A percentile compares a stretch with the other conserved stretches of the same genome.
Conservation (phyloP, 768 basidiomycete genomes). For the Collybiopsis luxurians region DNA sequence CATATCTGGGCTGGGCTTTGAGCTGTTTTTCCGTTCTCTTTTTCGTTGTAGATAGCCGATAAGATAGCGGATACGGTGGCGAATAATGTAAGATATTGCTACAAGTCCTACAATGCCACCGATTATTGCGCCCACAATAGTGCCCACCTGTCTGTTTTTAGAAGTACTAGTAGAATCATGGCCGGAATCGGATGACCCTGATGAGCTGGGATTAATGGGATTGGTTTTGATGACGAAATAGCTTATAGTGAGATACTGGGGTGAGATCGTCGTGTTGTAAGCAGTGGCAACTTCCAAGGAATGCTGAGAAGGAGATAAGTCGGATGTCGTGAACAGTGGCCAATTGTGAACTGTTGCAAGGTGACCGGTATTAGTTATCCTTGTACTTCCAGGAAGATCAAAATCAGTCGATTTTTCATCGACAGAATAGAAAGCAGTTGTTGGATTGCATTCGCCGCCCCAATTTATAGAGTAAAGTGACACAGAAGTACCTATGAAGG, state of each 20-base stretch:
- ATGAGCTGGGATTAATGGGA: constrained; percentile 1
- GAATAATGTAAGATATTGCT: background rate
- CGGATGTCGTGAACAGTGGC: constrained; percentile 1
- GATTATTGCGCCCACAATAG: background rate
- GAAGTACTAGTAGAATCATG: too few relatives aligned
- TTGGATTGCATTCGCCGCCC: background rate
- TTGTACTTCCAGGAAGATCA: constrained; percentile 4
- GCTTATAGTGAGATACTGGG: constrained; percentile 1
- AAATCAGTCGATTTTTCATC: constrained; percentile 2
- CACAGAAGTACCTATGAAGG: background rate
- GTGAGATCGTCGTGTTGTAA: background rate
- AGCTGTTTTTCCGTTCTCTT: too few relatives aligned
- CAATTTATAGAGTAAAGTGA: background rate
- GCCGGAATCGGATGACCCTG: background rate
- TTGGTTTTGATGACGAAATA: constrained; percentile 6
- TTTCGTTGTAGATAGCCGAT: too few relatives aligned
- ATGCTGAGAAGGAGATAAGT: background rate
- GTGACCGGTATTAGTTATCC: background rate
- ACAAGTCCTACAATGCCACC: background rate
- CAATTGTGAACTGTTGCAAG: background rate
- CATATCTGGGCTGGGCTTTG: too few relatives aligned
- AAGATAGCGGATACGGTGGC: too few relatives aligned
- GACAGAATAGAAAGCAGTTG: background rate
- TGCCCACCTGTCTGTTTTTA: background rate
- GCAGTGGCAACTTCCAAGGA: background rate